Evolutionary conservation across 2,329 filamentous ascomycete genomes (phyloP), one percentile per base, ranked within the genome.

Genomic region (Fusarium anguioides): DNA sequence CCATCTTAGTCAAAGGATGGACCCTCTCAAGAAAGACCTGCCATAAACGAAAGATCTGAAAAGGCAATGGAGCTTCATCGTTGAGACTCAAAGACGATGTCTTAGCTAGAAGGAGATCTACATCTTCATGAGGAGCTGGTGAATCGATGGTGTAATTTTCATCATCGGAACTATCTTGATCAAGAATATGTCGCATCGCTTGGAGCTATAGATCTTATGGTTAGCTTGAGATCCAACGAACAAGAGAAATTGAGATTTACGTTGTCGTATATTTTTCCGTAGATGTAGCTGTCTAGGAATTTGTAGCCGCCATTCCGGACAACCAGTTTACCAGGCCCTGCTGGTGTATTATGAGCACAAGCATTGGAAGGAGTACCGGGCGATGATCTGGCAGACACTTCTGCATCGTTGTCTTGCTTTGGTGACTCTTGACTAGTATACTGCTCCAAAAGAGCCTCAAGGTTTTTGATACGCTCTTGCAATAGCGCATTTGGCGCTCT

Each of bases 101-200:
- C 0, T 29, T 36, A 0, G 59, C 40, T 4, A 61, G 8, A 4
- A 61, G 57, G 4, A 61, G 14, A 2, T 61, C 59, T 1, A 41
- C 59, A 4, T 61, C 59, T 12, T 61, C 57, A 3, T 62, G 57
- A 0, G 47, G 35, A 6, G 33, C 40, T 0, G 59, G 40, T 1
- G 59, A 61, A 8, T 60, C 48, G 2, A 21, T 9, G 2, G 15
- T 3, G 20, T 27, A 61, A 1, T 18, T 55, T 14, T 61, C 59
- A 8, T 61, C 59, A 3, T 61, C 59, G 4, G 59, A 61, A 20
- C 40, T 61, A 5, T 62, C 59, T 11, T 55, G 29, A 20, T 61
- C 59, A 2, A 62, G 35, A 15, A 61, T 61, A 10, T 61, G 48
- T 5, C 48, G 59, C 59, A 61, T 61, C 17, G 62, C 59, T 4